Evolutionary conservation across 257 asterid genomes (phyloP).

Genomic region (Solanum chmielewskii): DNA sequence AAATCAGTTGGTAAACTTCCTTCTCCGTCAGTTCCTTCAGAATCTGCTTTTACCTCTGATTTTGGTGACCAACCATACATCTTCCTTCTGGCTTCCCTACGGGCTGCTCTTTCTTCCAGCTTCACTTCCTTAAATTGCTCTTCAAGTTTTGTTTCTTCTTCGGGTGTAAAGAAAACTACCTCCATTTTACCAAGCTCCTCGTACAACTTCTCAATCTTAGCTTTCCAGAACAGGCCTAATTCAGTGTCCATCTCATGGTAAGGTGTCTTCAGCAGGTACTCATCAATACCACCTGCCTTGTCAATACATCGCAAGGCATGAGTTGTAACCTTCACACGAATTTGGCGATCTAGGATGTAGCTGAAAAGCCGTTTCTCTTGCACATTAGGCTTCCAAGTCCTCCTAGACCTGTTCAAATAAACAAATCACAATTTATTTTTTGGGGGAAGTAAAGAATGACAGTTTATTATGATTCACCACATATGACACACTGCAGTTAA

Average conservation of each 20-base stretch:
- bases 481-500: not conserved
- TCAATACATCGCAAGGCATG: constrained; percentile 96
- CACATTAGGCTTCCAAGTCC: constrained; percentile 85
- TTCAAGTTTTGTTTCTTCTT: constrained; percentile 60
- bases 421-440: not conserved
- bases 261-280: constrained; percentile 86
- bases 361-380: constrained; percentile 89
- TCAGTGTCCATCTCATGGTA: constrained; percentile 88
- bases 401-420: constrained; percentile 45
- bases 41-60: constrained; percentile 20
- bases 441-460: not conserved
- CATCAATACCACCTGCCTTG: constrained; percentile 94
- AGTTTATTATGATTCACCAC: not conserved
- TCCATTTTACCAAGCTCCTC: constrained; percentile 85
- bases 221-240: constrained; percentile 81
- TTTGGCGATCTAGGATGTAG: constrained; percentile 74
- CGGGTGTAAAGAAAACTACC: constrained; percentile 71
- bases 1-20: constrained; percentile 15
- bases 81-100: constrained; percentile 67
- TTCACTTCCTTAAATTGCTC: constrained; percentile 43
- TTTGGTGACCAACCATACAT: constrained; percentile 48
- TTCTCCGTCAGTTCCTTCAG: constrained; percentile 14
- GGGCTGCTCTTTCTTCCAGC: constrained; percentile 41
- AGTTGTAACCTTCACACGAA: constrained; percentile 76
- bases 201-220: constrained; percentile 77